phyloP scores from a whole-genome alignment of 345 rosid genomes.

The Gossypium ekmanianum region DNA sequence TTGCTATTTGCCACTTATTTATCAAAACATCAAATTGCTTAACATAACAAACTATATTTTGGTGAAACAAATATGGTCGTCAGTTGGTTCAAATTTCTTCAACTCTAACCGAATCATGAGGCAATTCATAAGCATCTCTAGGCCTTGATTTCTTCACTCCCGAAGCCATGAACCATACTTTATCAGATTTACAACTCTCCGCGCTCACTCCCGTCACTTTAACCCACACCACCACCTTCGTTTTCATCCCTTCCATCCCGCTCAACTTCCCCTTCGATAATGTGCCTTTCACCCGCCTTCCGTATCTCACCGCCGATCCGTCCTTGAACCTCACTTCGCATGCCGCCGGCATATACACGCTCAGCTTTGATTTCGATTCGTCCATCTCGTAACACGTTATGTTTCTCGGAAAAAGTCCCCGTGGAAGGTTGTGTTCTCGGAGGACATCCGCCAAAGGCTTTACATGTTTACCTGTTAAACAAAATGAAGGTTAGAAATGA shows the following conservation, averaged over 20 bases:
- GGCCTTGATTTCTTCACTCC: slow-evolving; percentile 34
- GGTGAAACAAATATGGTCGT: too few relatives aligned
- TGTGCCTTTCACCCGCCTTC: slow-evolving; percentile 26
- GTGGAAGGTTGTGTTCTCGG: slow-evolving; percentile 32
- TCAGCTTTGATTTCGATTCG: slow-evolving; percentile 24
- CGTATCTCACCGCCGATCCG: slow-evolving; percentile 29
- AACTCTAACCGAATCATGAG: slow-evolving; percentile 27
- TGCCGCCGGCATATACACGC: slow-evolving; percentile 24
- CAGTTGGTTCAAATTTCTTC: slow-evolving; percentile 24
- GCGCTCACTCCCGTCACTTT: slow-evolving; percentile 29
- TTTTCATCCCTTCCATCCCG: slow-evolving; percentile 38
- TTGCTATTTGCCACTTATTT: too few relatives aligned
- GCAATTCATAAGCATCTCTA: slow-evolving; percentile 26
- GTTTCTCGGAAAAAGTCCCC: slow-evolving; percentile 34
- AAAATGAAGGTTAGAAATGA: background rate
- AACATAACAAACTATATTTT: too few relatives aligned
- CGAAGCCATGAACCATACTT: slow-evolving; percentile 34
- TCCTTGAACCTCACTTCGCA: slow-evolving; percentile 40
- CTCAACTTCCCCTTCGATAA: slow-evolving; percentile 34
- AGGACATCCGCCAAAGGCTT: slow-evolving; percentile 35
- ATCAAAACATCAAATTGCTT: too few relatives aligned
- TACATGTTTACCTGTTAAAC: slow-evolving; percentile 23
- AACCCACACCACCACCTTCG: slow-evolving; percentile 42
- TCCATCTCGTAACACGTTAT: slow-evolving; percentile 36
- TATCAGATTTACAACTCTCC: slow-evolving; percentile 36